Evolutionary conservation across 805 yeast species (phyloP).

Genomic region (Pichia sporocuriosa): DNA sequence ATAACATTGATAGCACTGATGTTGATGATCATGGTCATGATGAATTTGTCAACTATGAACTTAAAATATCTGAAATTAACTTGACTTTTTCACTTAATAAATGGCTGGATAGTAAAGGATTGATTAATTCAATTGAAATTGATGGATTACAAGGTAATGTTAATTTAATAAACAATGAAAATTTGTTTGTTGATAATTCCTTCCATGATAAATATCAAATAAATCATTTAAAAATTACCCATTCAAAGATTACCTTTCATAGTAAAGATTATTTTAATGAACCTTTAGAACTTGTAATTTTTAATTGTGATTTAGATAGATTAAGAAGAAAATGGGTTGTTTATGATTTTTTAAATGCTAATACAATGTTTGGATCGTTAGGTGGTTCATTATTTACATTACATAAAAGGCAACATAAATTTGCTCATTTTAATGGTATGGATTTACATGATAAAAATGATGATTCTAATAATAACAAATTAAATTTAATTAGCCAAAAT

Average conservation of each 20-base stretch:
- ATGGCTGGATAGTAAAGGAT: conserved; percentile 51
- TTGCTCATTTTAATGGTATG: conserved; percentile 36
- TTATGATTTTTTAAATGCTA: conserved; percentile 63
- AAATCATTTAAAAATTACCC: conserved; percentile 41
- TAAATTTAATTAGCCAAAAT: not conserved
- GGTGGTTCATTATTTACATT: conserved; percentile 71
- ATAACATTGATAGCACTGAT: too few species aligned
- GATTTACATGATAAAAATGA: conserved; percentile 18
- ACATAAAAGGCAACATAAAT: conserved; percentile 62
- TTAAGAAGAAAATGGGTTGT: conserved; percentile 52
- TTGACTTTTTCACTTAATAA: conserved; percentile 43
- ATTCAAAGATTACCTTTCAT: conserved; percentile 36
- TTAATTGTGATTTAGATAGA: conserved; percentile 58
- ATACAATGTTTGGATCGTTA: conserved; percentile 64
- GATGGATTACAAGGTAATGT: conserved; percentile 40
- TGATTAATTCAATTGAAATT: conserved; percentile 42
- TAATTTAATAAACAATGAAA: conserved; percentile 14
- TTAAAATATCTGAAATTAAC: conserved; percentile 37
- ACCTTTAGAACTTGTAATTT: conserved; percentile 48
- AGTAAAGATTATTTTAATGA: conserved; percentile 20
- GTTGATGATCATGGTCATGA: not conserved
- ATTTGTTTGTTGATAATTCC: conserved; percentile 17
- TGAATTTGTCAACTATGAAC: conserved; percentile 24
- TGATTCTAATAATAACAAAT: conserved; percentile 1
- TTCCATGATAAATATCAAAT: conserved; percentile 32